Percentiles rank a stretch among this genome's conserved stretches.
Conservation (phyloP, 768 basidiomycete genomes). For the Hirschioporus abietinus region DNA sequence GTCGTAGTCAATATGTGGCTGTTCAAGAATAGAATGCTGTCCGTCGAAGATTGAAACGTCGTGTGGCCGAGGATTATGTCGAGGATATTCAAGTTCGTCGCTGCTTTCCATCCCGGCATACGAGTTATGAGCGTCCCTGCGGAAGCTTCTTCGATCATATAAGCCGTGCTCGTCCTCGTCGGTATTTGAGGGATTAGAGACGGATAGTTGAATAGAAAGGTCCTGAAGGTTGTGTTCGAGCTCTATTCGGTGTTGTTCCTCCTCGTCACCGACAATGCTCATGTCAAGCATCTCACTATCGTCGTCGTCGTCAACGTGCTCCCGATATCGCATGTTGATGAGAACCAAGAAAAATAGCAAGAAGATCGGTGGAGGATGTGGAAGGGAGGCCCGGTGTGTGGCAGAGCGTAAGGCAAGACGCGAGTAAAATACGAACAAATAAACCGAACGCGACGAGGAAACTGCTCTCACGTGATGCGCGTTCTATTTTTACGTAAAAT, state of each 20-base stretch:
- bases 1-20: conserved; percentile 37
- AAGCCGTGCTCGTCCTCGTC: conserved; percentile 13
- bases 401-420: neutral
- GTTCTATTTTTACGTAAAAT: neutral
- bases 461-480: neutral
- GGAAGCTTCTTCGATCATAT: neutral
- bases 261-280: conserved; percentile 66
- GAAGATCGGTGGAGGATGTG: neutral
- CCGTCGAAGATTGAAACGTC: conserved; percentile 54
- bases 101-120: neutral
- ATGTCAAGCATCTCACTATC: conserved; percentile 28
- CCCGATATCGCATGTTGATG: neutral
- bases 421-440: conserved; percentile 1
- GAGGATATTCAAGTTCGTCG: conserved; percentile 56
- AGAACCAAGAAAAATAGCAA: neutral
- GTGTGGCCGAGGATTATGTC: conserved; percentile 58
- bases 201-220: conserved; percentile 65
- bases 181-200: conserved; percentile 20
- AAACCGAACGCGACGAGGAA: neutral
- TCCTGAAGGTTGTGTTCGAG: conserved; percentile 78
- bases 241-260: conserved; percentile 69
- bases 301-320: neutral
- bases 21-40: conserved; percentile 50
- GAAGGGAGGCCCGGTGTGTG: neutral
- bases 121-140: neutral